phyloP scores from a whole-genome alignment of 148 eudicot species.

The Persicaria maculosa region DNA sequence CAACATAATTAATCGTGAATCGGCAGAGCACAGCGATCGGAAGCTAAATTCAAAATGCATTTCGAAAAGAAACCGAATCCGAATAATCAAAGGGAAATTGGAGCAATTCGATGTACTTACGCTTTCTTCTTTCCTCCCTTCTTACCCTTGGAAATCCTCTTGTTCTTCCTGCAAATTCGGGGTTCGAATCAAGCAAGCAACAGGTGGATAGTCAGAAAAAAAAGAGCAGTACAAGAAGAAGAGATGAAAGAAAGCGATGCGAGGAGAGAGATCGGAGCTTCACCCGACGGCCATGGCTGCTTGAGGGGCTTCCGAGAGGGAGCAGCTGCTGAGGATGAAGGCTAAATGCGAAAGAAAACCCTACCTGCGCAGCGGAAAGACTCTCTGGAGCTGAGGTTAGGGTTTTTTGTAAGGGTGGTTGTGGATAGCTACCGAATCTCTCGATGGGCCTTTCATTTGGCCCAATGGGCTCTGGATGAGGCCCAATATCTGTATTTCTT shows the following conservation, averaged over 20 bases:
- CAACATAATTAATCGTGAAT: background rate
- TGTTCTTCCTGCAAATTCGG: slow-evolving; percentile 9
- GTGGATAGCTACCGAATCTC: background rate
- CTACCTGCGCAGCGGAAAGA: background rate
- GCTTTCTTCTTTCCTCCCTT: slow-evolving; percentile 15
- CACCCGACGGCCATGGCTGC: slow-evolving; percentile 14
- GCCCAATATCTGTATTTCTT: too few species aligned
- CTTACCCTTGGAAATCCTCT: slow-evolving; percentile 14
- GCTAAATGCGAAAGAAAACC: background rate
- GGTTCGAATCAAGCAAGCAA: background rate
- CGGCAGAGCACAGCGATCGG: background rate
- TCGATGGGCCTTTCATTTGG: background rate
- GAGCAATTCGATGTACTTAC: background rate
- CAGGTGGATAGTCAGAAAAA: background rate
- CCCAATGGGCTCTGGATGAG: background rate
- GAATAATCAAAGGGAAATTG: background rate
- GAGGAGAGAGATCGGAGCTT: background rate
- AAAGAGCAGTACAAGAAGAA: background rate
- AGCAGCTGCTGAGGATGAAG: background rate
- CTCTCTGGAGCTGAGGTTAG: background rate
- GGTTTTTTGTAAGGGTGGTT: background rate
- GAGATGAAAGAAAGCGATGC: background rate
- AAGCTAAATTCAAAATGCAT: background rate
- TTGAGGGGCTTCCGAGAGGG: background rate
- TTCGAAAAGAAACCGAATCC: background rate